phyloP scores from a whole-genome alignment of 768 basidiomycete species.

The Lepiota venenata region DNA sequence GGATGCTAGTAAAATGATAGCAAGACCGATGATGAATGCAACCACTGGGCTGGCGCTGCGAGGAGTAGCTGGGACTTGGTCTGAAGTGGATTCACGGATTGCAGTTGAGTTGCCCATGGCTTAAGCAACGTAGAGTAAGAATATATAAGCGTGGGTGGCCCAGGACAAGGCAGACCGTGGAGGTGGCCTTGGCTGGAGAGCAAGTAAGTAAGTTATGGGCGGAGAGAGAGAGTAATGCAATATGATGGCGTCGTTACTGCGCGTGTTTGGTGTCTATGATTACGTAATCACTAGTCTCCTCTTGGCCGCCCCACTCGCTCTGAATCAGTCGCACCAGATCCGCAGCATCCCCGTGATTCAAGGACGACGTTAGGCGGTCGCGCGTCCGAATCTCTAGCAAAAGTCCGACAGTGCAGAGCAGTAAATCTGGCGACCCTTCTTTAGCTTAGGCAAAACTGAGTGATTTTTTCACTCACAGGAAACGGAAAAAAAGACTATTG shows the following conservation, averaged over 20 bases:
- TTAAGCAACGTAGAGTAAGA: background rate
- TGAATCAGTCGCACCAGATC: background rate
- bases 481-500: background rate
- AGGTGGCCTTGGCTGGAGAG: too few species aligned
- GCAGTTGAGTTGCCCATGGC: conserved; percentile 9
- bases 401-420: background rate
- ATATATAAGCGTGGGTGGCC: too few species aligned
- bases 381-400: background rate
- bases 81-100: conserved; percentile 8
- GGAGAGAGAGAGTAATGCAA: too few species aligned
- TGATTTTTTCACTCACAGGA: background rate
- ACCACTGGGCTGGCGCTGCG: conserved; percentile 49
- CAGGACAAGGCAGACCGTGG: too few species aligned
- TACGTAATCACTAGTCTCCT: background rate
- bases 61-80: conserved; percentile 18
- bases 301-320: background rate
- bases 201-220: too few species aligned
- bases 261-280: too few species aligned
- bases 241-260: too few species aligned
- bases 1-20: conserved; percentile 81
- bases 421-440: background rate
- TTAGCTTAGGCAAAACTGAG: background rate
- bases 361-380: background rate
- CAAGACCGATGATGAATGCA: conserved; percentile 79
- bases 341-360: background rate